A percentile compares a stretch with the other conserved stretches of the same genome.
Evolutionary conservation across 1,284 basidiomycete species (phyloP).

Genomic region (Cryptococcus sp.): DNA sequence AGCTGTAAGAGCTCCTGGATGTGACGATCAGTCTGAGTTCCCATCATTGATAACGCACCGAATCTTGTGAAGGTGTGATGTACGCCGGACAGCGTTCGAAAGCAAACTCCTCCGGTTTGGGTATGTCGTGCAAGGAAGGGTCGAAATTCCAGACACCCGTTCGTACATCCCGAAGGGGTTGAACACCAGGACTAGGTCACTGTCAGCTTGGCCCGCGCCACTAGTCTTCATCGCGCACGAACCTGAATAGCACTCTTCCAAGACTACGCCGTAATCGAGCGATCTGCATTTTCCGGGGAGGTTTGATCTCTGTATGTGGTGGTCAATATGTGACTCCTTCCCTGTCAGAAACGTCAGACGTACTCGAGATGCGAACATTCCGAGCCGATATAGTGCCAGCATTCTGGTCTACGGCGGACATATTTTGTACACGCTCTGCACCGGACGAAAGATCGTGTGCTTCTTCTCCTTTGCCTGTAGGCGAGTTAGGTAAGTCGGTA

Average conservation of each 20-base stretch:
- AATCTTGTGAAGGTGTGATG: constrained; percentile 76
- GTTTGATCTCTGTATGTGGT: constrained; percentile 50
- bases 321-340: constrained; percentile 15
- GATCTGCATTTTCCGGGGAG: constrained; percentile 53
- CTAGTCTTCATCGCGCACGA: constrained; percentile 32
- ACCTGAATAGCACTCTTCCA: constrained; percentile 84
- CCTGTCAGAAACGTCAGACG: neutral
- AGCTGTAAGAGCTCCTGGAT: constrained; percentile 66
- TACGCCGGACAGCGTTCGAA: constrained; percentile 79
- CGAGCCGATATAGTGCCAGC: constrained; percentile 7
- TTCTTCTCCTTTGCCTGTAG: too few species aligned
- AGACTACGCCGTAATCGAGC: constrained; percentile 75
- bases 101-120: constrained; percentile 84
- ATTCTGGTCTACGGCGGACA: too few species aligned
- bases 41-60: neutral
- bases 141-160: constrained; percentile 86
- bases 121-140: constrained; percentile 65
- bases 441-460: too few species aligned
- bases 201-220: neutral
- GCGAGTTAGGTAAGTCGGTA: too few species aligned
- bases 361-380: constrained; percentile 4
- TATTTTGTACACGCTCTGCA: too few species aligned
- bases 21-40: neutral
- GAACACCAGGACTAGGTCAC: constrained; percentile 74
- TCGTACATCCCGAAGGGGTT: constrained; percentile 84